phyloP scores from a whole-genome alignment of 2,329 filamentous ascomycete species.

The Ambrosiella beaveri region DNA sequence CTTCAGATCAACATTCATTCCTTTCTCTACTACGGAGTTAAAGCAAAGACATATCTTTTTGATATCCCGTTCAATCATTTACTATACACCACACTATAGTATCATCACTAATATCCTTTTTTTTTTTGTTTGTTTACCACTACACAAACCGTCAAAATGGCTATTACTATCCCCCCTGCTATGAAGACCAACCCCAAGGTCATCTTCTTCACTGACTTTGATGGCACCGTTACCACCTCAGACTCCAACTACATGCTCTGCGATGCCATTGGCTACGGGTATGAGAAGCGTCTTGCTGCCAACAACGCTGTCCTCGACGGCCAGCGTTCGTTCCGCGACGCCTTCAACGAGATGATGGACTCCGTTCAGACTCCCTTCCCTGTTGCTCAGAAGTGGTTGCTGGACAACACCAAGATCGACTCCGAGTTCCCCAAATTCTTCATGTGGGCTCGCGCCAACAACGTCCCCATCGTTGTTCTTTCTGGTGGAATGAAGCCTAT shows the following conservation, averaged over 20 bases:
- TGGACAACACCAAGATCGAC: slow-evolving; percentile 74
- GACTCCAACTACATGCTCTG: slow-evolving; percentile 59
- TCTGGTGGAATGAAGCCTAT: slow-evolving; percentile 87
- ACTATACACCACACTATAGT: background rate
- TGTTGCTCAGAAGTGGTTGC: slow-evolving; percentile 62
- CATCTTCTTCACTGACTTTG: slow-evolving; percentile 98
- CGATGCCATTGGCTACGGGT: slow-evolving; percentile 78
- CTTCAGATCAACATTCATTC: slow-evolving; percentile 3
- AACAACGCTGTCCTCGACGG: slow-evolving; percentile 64
- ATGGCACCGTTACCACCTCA: slow-evolving; percentile 74
- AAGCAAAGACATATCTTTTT: slow-evolving; percentile 3
- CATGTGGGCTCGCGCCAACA: slow-evolving; percentile 60
- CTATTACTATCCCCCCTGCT: slow-evolving; percentile 11
- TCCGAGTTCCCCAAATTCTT: slow-evolving; percentile 80
- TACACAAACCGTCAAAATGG: slow-evolving; percentile 10
- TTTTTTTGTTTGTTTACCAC: background rate
- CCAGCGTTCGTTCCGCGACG: slow-evolving; percentile 59
- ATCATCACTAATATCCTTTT: background rate
- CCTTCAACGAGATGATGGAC: slow-evolving; percentile 84
- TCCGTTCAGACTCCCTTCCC: slow-evolving; percentile 65
- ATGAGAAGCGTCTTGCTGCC: slow-evolving; percentile 48
- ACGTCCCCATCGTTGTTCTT: slow-evolving; percentile 82
- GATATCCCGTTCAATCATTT: slow-evolving; percentile 3
- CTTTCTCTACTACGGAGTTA: background rate
- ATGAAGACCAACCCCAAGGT: slow-evolving; percentile 57